These are phyloP conservation scores for Carex parvula DNA, from an alignment of 176 grass and related monocot species.

Conservation along the genomic window DNA sequence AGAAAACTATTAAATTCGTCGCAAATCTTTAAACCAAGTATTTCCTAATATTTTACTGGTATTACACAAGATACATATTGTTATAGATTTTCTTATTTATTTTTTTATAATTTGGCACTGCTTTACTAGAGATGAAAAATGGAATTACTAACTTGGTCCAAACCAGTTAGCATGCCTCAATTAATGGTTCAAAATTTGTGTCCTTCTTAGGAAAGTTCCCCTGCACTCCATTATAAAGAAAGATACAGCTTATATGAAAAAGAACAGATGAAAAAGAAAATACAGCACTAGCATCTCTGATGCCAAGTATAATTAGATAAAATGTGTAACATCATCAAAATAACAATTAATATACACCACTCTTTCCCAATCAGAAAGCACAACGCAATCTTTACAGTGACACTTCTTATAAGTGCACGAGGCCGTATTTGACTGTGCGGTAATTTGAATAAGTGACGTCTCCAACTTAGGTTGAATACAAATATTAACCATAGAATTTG, in stretches of 20 bases:
- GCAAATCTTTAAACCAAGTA: not conserved
- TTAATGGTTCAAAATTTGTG: not conserved
- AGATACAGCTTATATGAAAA: constrained; percentile 7
- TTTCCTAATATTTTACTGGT: not conserved
- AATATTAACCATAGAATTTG: constrained; percentile 2
- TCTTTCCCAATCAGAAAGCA: not conserved
- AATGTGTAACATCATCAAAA: not conserved
- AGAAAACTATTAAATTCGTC: not conserved
- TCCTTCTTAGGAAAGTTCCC: not conserved
- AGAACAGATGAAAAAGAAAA: not conserved
- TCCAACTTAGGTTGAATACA: not conserved
- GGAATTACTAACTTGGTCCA: not conserved
- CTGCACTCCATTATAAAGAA: not conserved
- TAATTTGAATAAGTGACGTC: not conserved
- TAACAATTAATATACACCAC: not conserved
- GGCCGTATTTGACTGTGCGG: not conserved
- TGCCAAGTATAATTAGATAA: not conserved
- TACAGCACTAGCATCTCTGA: constrained; percentile 11
- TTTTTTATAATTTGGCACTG: not conserved
- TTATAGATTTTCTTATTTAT: not conserved
- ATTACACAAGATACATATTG: not conserved
- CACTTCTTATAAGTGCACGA: constrained; percentile 3
- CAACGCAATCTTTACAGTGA: not conserved
- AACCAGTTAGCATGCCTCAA: not conserved
- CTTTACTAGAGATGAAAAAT: not conserved